Base-by-base conservation (phyloP, 1,139 yeast genomes). In the Pichiaceae sp. region DNA sequence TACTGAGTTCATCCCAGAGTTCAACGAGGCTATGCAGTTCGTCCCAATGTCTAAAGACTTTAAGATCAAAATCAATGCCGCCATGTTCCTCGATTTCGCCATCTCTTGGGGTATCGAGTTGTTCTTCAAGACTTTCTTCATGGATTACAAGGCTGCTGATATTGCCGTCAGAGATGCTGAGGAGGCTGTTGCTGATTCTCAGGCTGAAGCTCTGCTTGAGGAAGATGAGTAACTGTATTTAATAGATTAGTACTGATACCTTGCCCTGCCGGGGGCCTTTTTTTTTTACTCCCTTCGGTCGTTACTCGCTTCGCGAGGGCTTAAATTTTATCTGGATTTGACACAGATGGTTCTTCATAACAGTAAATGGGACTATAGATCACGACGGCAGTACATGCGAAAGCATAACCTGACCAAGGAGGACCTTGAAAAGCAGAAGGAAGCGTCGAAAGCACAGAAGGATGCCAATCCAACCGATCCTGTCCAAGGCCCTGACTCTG, bases 1-100 rank as follows among this genome's bases (percentile, higher is more conserved):
- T 7, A 87, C 97, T 21, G 99, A 93, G 60, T 83, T 91, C 54
- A 59, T 89, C 51, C 98, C 98, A 25, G 99, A 93, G 64, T 64
- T 93, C 54, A 91, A 91, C 56, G 91, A 84, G 56, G 85, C 85
- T 16, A 77, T 91, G 78, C 78, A 80, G 57, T 84, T 91, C 58
- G 98, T 93, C 35, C 86, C 87, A 47, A 89, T 91, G 96, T 61
- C 67, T 29, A 56, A 62, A 26, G 53, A 61, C n/a, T 91, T 91
- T 73, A 89, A 86, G 63, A 49, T 71, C 48, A 83, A 84, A 60
- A 71, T 91, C 56, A 83, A 95, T 3, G 55, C 66, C 2, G 70
- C 87, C 31, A 77, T 91, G 65, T 49, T 84, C 36, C 60, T 81
- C 32, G 99, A 91, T 59, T 77, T 86, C 53, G 77, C 70, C 30